These are phyloP conservation scores for Schizophyllum amplum DNA, from an alignment of 1,284 basidiomycete species.

Conservation along the genomic window DNA sequence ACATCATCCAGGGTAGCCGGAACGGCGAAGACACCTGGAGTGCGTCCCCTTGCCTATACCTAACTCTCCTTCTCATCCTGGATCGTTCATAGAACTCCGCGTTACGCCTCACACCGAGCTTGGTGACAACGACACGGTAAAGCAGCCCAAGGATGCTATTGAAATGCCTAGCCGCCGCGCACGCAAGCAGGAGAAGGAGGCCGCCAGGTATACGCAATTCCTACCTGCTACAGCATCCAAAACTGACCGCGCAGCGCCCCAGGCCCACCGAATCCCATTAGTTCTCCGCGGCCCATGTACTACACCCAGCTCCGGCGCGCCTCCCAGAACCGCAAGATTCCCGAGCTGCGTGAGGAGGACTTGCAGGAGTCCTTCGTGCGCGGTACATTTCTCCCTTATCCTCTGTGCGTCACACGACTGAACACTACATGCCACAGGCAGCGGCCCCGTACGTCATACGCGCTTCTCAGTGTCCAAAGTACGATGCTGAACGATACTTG, in stretches of 20 bases:
- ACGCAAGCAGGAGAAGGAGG: constrained; percentile 23
- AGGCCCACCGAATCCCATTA: constrained; percentile 28
- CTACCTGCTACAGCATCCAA: not conserved
- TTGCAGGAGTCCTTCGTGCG: constrained; percentile 71
- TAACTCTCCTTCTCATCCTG: not conserved
- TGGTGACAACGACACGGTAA: constrained; percentile 66
- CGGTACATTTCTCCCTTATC: constrained; percentile 39
- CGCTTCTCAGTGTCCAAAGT: constrained; percentile 8
- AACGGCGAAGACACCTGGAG: constrained; percentile 47
- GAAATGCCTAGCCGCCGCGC: constrained; percentile 37
- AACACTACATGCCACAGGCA: constrained; percentile 37
- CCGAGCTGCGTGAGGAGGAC: constrained; percentile 64
- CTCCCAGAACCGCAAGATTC: constrained; percentile 50
- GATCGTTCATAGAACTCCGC: constrained; percentile 38
- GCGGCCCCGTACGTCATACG: constrained; percentile 51
- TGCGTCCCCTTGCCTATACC: constrained; percentile 22
- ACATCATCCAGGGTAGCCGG: constrained; percentile 62
- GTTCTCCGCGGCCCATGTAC: constrained; percentile 31
- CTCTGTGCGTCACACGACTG: constrained; percentile 2
- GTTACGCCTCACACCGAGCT: constrained; percentile 67
- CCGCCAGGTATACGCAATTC: constrained; percentile 3
- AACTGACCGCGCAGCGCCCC: constrained; percentile 22
- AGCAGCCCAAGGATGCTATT: constrained; percentile 30
- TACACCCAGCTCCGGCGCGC: constrained; percentile 66
- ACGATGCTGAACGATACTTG: constrained; percentile 12